Base-by-base conservation (phyloP, 2,329 filamentous ascomycete species). In the Reticulascus tulasneorum region DNA sequence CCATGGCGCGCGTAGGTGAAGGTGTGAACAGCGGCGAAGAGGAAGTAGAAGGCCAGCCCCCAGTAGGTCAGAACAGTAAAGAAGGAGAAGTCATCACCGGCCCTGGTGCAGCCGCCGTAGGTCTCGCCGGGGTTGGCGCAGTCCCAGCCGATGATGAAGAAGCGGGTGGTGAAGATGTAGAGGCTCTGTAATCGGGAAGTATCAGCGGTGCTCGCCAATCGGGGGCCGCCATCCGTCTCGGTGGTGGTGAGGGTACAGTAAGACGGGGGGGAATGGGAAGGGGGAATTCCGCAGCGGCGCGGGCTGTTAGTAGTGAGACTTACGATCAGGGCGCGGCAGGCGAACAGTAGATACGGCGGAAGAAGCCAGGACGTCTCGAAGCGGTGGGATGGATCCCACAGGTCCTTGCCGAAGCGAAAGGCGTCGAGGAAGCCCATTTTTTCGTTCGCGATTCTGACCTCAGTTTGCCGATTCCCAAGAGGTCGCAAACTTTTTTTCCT, bases 41-140 rank as follows among this genome's bases (percentile, higher is more conserved):
- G 68, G 56, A 83, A 82, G 69, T 94, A 94, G 64, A 90, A 91
- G 17, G 76, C 80, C 23, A 91, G 63, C 3, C 86, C 86, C 85
- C 85, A 93, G 70, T 83, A 93, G 9, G 84, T 86, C 40, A 93
- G 67, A 52, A 81, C 70, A 19, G 88, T 94, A 67, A 94, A 94
- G 69, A 79, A 94, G 50, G 81, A 86, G 66, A 94, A 93, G 29
- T 72, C 73, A 29, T 67, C 60, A 34, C 67, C 63, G 18, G 76
- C 73, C 2, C 51, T 53, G 22, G 53, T 46, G 53, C 70, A 72
- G 31, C 71, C 64, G 42, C 64, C 64, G 9, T 53, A 47, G 2
- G 44, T 33, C 22, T 59, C 55, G 19, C 29, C 37, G 13, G 20
- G 22, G 54, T 77, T 69, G n/a, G 68, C 63, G 52, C 79, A 79